phyloP scores from a whole-genome alignment of 768 basidiomycete species.

The Piloderma croceum region DNA sequence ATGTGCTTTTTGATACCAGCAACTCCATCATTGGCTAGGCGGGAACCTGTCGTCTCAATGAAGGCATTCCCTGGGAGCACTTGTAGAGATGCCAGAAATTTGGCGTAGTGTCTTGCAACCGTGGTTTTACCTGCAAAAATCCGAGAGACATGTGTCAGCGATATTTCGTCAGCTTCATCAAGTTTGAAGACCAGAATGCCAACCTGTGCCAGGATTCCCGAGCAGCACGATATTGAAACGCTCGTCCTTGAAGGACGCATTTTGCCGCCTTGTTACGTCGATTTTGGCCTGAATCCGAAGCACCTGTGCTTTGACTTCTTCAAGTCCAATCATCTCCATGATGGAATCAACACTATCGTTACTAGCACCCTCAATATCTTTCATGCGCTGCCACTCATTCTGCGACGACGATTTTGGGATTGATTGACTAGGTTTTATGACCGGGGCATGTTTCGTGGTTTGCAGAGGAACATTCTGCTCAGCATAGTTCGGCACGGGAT shows the following conservation, averaged over 20 bases:
- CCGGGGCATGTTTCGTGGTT: background rate
- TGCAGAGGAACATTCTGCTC: background rate
- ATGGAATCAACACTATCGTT: conserved; percentile 36
- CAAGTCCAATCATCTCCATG: conserved; percentile 44
- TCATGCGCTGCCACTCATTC: conserved; percentile 36
- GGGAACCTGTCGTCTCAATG: conserved; percentile 38
- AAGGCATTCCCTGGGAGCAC: conserved; percentile 35
- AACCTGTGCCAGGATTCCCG: conserved; percentile 45
- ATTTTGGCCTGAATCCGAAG: conserved; percentile 36
- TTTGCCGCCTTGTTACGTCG: conserved; percentile 33
- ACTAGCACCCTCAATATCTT: conserved; percentile 31
- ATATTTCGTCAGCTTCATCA: background rate
- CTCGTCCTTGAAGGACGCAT: conserved; percentile 31
- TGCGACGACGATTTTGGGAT: background rate
- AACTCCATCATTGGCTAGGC: conserved; percentile 35
- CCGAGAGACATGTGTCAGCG: too few species aligned
- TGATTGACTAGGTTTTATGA: background rate
- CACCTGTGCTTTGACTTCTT: conserved; percentile 39
- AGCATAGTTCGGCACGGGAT: background rate
- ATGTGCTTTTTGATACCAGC: conserved; percentile 32
- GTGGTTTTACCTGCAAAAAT: conserved; percentile 38
- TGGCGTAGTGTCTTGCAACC: conserved; percentile 36
- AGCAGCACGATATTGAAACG: conserved; percentile 38
- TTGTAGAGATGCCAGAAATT: conserved; percentile 35
- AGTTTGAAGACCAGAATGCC: conserved; percentile 1